Evolutionary conservation across 1,284 basidiomycete genomes (phyloP), one percentile per base, ranked within the genome.

Genomic region (Ceratobasidium sp.): DNA sequence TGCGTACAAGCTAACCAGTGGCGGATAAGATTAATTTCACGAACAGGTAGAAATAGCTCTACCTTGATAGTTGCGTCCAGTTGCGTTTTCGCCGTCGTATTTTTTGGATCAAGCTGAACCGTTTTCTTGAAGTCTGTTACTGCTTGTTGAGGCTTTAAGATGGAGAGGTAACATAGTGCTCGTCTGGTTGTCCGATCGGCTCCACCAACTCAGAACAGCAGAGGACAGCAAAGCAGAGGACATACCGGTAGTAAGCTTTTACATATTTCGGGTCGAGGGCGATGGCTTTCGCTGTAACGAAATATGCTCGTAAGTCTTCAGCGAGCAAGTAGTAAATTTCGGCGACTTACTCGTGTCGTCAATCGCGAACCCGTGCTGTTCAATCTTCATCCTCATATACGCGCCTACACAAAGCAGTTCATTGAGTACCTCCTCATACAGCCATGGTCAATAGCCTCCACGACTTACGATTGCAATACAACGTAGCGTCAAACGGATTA

Each of bases 131-230:
- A 94, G 86, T 98, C 97, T 26, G 90, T 86, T 20, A 98, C 90
- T 3, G 97, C 96, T 66, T 91, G 86, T 81, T 95, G 94, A 61
- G 94, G 94, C 83, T 94, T 93, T 79, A 98, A 86, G 73, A 96
- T 95, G 83, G 97, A 94, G 78, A 99, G 89, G 83, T 97, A 92
- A 81, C 97, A 98, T 82, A 94, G 93, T 68, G 95, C 97, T 70
- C 98, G 94, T 80, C 97, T 95, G 84, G 86, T 73, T 63, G 26
- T 64, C 3, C 49, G 28, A 66, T 53, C 46, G 61, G 42, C n/a
- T 60, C 26, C 28, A n/a, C n/a, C 18, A 3, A 46, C 46, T 53
- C 39, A 39, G 26, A 39, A 53, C 20, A 55, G 9, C 13, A 10
- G 15, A 3, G 9, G 10, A 5, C 3, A 51, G 15, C 6, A 39